Conservation (phyloP, 2,329 filamentous ascomycete genomes). For the Macrophomina tecta region DNA sequence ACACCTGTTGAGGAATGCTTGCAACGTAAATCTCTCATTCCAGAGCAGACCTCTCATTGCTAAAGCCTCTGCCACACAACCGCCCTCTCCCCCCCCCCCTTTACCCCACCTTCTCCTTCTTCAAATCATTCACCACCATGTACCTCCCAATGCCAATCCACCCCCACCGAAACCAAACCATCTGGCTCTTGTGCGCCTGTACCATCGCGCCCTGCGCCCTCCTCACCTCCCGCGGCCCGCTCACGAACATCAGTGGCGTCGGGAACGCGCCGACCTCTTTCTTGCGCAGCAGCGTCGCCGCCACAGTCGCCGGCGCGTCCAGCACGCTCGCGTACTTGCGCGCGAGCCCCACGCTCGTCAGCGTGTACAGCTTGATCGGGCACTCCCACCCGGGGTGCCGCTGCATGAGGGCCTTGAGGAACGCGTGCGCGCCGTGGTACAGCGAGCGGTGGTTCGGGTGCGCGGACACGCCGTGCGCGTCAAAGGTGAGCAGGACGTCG, state of each 20-base stretch:
- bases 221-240: slow-evolving; percentile 66
- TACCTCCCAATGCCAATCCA: slow-evolving; percentile 93
- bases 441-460: slow-evolving; percentile 95
- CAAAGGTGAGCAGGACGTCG: slow-evolving; percentile 89
- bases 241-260: slow-evolving; percentile 72
- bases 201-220: slow-evolving; percentile 87
- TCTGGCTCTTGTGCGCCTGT: slow-evolving; percentile 88
- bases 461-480: slow-evolving; percentile 77
- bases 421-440: slow-evolving; percentile 78
- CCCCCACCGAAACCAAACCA: slow-evolving; percentile 97
- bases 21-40: too few species aligned
- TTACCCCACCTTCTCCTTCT: slow-evolving; percentile 57
- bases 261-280: slow-evolving; percentile 62
- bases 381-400: slow-evolving; percentile 68
- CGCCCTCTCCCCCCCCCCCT: too few species aligned
- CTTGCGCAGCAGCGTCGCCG: slow-evolving; percentile 56
- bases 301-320: slow-evolving; percentile 75
- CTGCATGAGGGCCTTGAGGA: slow-evolving; percentile 70
- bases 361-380: slow-evolving; percentile 84
- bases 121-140: slow-evolving; percentile 93
- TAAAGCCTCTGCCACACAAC: too few species aligned
- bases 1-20: background rate
- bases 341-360: slow-evolving; percentile 72
- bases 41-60: too few species aligned
- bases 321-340: slow-evolving; percentile 84